These are phyloP conservation scores for Brassica napus DNA, from an alignment of 345 rosid species.

Conservation along the genomic window DNA sequence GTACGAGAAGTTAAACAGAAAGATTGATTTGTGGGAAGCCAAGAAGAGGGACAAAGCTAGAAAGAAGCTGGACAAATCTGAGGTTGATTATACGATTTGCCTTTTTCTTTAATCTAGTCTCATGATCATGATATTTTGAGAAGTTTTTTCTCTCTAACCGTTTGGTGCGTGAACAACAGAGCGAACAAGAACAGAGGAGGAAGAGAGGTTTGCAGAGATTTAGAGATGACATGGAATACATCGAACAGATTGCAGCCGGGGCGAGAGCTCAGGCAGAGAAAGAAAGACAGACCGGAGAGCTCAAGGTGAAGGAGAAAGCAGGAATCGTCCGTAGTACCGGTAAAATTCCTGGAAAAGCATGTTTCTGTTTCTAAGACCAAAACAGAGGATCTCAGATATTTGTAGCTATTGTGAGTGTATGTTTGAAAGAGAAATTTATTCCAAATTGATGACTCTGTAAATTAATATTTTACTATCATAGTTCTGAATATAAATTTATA, in stretches of 20 bases:
- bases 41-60: conserved; percentile 60
- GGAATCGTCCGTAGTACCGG: conserved; percentile 55
- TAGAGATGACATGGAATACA: conserved; percentile 48
- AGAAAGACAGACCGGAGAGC: conserved; percentile 53
- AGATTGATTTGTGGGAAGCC: conserved; percentile 61
- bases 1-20: conserved; percentile 50
- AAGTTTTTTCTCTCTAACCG: neutral
- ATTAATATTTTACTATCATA: neutral
- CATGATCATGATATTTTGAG: neutral
- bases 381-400: conserved; percentile 16
- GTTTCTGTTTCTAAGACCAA: conserved; percentile 36
- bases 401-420: conserved; percentile 1
- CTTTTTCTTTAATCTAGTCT: neutral
- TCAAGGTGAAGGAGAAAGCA: conserved; percentile 63
- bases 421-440: neutral
- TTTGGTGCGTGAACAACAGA: conserved; percentile 45
- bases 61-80: conserved; percentile 47
- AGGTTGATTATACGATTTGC: conserved; percentile 48
- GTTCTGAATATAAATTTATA: neutral
- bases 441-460: neutral
- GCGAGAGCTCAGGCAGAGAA: conserved; percentile 65
- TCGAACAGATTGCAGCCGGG: conserved; percentile 50
- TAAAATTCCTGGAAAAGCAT: conserved; percentile 46
- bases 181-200: conserved; percentile 48
- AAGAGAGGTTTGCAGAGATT: conserved; percentile 49